Conservation (phyloP, 2,329 filamentous ascomycete genomes). For the Botrytis fabae region DNA sequence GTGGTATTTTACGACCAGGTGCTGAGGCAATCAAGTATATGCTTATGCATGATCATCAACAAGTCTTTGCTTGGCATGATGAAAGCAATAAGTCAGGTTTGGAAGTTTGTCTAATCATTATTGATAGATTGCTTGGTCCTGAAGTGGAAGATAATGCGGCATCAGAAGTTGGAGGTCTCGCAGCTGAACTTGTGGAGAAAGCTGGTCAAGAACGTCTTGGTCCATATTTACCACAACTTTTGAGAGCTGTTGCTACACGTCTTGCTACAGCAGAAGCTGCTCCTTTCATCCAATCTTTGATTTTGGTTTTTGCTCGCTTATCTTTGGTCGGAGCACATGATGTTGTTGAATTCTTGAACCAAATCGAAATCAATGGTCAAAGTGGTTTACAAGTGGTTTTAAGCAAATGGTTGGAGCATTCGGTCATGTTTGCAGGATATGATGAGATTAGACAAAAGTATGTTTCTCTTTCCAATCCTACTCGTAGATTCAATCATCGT, state of each 20-base stretch:
- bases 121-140: conserved; percentile 84
- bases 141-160: conserved; percentile 89
- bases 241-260: conserved; percentile 84
- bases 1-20: conserved; percentile 82
- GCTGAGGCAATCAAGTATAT: conserved; percentile 87
- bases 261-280: conserved; percentile 81
- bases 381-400: conserved; percentile 88
- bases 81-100: conserved; percentile 77
- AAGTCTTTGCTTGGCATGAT: conserved; percentile 86
- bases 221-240: conserved; percentile 82
- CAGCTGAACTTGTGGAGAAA: conserved; percentile 92
- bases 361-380: conserved; percentile 75
- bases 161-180: conserved; percentile 92
- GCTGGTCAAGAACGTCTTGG: conserved; percentile 89
- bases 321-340: conserved; percentile 83
- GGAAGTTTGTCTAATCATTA: conserved; percentile 85
- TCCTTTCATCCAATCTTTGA: conserved; percentile 91
- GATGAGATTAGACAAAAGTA: conserved; percentile 97
- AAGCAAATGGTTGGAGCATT: conserved; percentile 96
- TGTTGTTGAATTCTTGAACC: conserved; percentile 86
- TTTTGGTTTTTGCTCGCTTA: conserved; percentile 89
- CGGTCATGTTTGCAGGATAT: conserved; percentile 94
- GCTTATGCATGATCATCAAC: conserved; percentile 83
- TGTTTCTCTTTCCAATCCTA: conserved; percentile 40
- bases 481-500: background rate